These are phyloP conservation scores for Aureobasidium sp. DNA, from an alignment of 2,329 filamentous ascomycete species.

Conservation along the genomic window DNA sequence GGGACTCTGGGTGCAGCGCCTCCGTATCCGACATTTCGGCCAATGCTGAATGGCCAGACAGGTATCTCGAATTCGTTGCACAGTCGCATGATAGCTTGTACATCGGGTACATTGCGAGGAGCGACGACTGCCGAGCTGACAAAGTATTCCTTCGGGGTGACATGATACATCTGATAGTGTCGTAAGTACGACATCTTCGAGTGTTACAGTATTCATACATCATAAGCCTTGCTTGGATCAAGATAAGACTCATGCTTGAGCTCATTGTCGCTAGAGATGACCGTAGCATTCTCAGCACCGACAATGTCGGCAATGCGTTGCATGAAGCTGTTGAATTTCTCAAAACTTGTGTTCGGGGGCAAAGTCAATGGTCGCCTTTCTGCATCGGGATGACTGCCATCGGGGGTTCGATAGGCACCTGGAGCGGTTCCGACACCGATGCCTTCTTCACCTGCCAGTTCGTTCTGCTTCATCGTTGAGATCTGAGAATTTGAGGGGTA, in stretches of 20 bases:
- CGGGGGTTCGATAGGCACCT: background rate
- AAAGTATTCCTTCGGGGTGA: slow-evolving; percentile 37
- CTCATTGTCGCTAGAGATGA: slow-evolving; percentile 9
- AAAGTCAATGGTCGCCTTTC: background rate
- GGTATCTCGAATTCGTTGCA: slow-evolving; percentile 40
- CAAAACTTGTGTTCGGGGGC: background rate
- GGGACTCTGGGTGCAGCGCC: slow-evolving; percentile 47
- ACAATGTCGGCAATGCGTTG: background rate
- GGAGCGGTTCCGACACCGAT: background rate
- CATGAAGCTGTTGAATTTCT: background rate
- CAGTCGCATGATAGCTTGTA: slow-evolving; percentile 39
- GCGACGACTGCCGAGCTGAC: slow-evolving; percentile 37
- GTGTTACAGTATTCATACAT: background rate
- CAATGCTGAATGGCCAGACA: slow-evolving; percentile 43
- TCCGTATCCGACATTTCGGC: slow-evolving; percentile 46
- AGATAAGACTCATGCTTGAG: slow-evolving; percentile 10
- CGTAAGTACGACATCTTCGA: background rate
- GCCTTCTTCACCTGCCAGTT: background rate
- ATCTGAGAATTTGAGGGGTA: too few species aligned
- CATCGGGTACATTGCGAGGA: slow-evolving; percentile 33
- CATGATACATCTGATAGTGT: slow-evolving; percentile 17
- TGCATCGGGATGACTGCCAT: background rate
- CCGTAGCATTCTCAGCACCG: slow-evolving; percentile 4
- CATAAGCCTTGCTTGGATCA: slow-evolving; percentile 14
- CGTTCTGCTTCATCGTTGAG: background rate